Percentiles rank a stretch among this genome's conserved stretches.
Conservation (phyloP, 2,329 filamentous ascomycete species). For the Phialemoniopsis sp. region DNA sequence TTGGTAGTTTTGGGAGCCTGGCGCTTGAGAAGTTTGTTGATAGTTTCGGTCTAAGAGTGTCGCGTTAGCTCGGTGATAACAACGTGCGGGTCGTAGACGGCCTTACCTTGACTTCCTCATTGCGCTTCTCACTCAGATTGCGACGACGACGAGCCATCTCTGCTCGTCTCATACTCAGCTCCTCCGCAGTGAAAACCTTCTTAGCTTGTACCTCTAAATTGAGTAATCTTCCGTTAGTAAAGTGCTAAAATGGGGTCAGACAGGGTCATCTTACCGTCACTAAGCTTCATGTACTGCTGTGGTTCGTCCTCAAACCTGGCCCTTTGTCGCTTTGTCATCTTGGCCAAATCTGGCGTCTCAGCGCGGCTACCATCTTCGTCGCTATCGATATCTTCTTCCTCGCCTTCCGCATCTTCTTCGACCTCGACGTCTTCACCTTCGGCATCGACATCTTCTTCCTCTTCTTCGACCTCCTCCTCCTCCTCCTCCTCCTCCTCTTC, state of each 20-base stretch:
- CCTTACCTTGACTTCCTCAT: conserved; percentile 58
- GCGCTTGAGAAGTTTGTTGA: conserved; percentile 85
- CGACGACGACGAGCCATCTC: conserved; percentile 59
- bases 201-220: conserved; percentile 57
- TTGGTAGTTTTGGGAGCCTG: conserved; percentile 70
- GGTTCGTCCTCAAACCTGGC: conserved; percentile 51
- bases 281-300: conserved; percentile 55
- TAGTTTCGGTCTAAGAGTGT: conserved; percentile 70
- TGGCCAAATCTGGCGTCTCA: conserved; percentile 49
- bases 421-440: conserved; percentile 31
- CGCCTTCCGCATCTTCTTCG: conserved; percentile 26
- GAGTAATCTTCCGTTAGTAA: conserved; percentile 1
- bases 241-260: not conserved
- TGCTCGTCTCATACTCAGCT: conserved; percentile 56
- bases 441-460: conserved; percentile 31
- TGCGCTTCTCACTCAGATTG: conserved; percentile 61
- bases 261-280: conserved; percentile 42
- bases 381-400: conserved; percentile 34
- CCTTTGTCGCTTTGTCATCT: conserved; percentile 58
- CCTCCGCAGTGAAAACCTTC: conserved; percentile 58
- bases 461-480: conserved; percentile 32
- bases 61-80: not conserved
- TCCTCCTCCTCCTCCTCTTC: conserved; percentile 32
- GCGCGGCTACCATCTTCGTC: conserved; percentile 41
- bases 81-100: not conserved